Evolutionary conservation across 768 basidiomycete genomes (phyloP).

Genomic region (Cystobasidium tubakii): DNA sequence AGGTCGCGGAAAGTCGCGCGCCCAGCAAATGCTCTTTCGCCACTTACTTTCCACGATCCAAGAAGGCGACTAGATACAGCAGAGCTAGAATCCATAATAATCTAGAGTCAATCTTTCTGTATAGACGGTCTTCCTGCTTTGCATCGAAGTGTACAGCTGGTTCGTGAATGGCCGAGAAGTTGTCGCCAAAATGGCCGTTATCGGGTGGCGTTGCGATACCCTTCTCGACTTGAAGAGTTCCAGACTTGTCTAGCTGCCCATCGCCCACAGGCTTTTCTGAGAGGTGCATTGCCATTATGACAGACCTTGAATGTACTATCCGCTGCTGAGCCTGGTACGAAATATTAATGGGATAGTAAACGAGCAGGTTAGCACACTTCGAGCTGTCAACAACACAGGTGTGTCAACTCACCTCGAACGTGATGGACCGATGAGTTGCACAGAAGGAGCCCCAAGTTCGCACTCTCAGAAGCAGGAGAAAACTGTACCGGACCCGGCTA

Average conservation of each 20-base stretch:
- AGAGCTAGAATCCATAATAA: conserved; percentile 38
- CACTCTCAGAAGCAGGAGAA: too few species aligned
- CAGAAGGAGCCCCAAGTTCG: too few species aligned
- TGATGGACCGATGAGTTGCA: too few species aligned
- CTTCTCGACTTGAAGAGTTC: neutral
- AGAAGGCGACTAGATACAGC: conserved; percentile 35
- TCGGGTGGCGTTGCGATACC: neutral
- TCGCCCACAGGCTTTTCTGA: neutral
- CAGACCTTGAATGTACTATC: too few species aligned
- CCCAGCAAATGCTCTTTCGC: neutral
- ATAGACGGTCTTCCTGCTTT: conserved; percentile 26
- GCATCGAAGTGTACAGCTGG: conserved; percentile 19
- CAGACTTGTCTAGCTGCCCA: neutral
- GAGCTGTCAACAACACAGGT: too few species aligned
- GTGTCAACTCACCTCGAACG: too few species aligned
- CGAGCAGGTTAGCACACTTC: too few species aligned
- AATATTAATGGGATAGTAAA: too few species aligned
- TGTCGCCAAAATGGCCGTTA: conserved; percentile 3
- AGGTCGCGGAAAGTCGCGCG: neutral
- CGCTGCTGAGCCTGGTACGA: too few species aligned
- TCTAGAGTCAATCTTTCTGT: conserved; percentile 35
- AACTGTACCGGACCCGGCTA: too few species aligned
- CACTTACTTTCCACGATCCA: conserved; percentile 36
- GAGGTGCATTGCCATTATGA: neutral
- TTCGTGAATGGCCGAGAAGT: neutral